Conservation (phyloP, 1,284 basidiomycete genomes). For the Malassezia equina region DNA sequence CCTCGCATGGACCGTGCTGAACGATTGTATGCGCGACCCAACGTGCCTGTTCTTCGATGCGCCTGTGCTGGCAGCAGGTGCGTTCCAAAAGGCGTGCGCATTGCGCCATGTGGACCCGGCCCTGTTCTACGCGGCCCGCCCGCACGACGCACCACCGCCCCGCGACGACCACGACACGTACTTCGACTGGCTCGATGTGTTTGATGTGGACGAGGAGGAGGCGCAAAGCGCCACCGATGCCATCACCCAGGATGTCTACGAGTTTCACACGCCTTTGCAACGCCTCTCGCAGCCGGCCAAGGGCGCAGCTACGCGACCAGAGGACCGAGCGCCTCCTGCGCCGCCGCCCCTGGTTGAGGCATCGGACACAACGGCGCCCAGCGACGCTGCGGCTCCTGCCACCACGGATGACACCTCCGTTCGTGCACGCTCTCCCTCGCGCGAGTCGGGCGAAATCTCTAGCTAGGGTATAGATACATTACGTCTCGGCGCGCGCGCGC, state of each 20-base stretch:
- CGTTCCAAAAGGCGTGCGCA: slow-evolving; percentile 34
- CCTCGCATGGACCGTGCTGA: slow-evolving; percentile 33
- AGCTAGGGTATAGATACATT: background rate
- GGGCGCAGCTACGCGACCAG: background rate
- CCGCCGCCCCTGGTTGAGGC: background rate
- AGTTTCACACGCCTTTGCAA: slow-evolving; percentile 21
- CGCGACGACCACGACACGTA: slow-evolving; percentile 9
- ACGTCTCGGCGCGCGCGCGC: background rate
- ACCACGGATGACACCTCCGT: background rate
- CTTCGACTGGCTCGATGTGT: slow-evolving; percentile 30
- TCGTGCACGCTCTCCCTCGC: background rate
- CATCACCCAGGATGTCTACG: slow-evolving; percentile 32
- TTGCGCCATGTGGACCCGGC: slow-evolving; percentile 19
- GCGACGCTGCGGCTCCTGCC: background rate
- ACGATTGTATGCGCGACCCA: slow-evolving; percentile 32
- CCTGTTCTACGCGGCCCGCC: slow-evolving; percentile 18
- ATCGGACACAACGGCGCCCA: no score
- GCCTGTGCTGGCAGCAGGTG: slow-evolving; percentile 38
- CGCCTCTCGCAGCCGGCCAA: background rate
- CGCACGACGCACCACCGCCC: slow-evolving; percentile 11
- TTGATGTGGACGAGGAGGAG: slow-evolving; percentile 38
- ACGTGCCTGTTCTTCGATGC: slow-evolving; percentile 37
- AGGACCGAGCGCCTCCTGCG: background rate
- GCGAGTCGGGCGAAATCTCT: slow-evolving; percentile 6
- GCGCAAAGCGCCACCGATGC: slow-evolving; percentile 23